Conservation (phyloP, 441 rosid species). For the Pelargonium cotyledonis region DNA sequence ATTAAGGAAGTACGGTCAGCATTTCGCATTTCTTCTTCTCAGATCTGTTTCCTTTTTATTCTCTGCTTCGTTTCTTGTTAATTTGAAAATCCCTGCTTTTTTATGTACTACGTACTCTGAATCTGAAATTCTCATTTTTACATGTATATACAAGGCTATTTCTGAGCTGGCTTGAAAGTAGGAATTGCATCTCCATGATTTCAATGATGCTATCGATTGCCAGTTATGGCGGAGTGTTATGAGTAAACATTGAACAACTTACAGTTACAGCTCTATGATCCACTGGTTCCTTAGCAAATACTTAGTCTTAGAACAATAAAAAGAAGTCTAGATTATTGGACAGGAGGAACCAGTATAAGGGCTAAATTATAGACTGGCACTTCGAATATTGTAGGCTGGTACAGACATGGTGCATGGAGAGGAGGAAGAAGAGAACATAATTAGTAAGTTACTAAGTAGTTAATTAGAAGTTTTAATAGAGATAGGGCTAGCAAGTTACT, state of each 20-base stretch:
- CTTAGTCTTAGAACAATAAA: too few species aligned
- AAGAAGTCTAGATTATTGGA: background rate
- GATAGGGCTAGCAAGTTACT: too few species aligned
- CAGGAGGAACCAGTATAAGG: background rate
- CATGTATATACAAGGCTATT: too few species aligned
- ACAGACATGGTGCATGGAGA: background rate
- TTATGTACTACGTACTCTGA: background rate
- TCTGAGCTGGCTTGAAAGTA: background rate
- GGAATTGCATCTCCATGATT: background rate
- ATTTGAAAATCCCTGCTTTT: background rate
- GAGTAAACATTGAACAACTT: too few species aligned
- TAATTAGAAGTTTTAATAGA: too few species aligned
- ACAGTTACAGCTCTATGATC: too few species aligned
- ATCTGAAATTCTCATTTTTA: too few species aligned
- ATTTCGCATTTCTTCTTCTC: background rate
- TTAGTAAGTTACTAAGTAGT: too few species aligned
- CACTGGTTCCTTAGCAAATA: too few species aligned
- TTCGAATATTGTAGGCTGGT: background rate
- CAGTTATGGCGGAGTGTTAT: background rate
- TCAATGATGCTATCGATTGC: background rate
- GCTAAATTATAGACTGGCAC: background rate
- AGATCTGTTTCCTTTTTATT: slow-evolving; percentile 6
- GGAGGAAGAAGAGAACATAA: too few species aligned
- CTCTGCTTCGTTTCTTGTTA: background rate
- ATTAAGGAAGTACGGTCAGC: slow-evolving; percentile 55